A percentile compares a stretch with the other conserved stretches of the same genome.
These are phyloP conservation scores for Lentinula edodes DNA, from an alignment of 768 basidiomycete genomes.

Conservation along the genomic window DNA sequence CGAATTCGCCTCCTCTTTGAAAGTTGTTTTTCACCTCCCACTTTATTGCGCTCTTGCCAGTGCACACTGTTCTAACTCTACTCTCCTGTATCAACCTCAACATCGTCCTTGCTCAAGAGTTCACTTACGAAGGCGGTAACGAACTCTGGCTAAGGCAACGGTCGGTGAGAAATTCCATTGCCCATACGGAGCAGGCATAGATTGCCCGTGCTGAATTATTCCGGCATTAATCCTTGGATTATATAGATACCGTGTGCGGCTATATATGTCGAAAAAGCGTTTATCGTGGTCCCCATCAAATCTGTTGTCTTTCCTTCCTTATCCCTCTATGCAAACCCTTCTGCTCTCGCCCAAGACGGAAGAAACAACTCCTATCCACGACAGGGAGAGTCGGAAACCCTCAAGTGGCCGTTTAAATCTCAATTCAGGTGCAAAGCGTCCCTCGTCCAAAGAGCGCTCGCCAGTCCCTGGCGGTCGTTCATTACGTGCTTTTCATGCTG, in stretches of 20 bases:
- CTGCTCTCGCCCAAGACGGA: slow-evolving; percentile 1
- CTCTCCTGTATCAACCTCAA: background rate
- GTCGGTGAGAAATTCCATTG: background rate
- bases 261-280: background rate
- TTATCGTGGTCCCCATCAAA: background rate
- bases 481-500: slow-evolving; percentile 15
- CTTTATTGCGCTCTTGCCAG: background rate
- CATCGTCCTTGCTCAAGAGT: background rate
- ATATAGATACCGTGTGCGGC: background rate
- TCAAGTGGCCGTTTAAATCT: background rate
- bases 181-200: background rate
- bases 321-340: slow-evolving; percentile 1
- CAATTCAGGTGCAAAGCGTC: background rate
- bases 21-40: background rate
- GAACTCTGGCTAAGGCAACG: background rate
- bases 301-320: background rate
- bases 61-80: background rate
- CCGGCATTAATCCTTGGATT: background rate
- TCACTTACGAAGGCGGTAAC: background rate
- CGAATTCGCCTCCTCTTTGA: background rate
- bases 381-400: background rate
- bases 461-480: background rate
- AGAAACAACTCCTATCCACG: background rate
- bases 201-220: background rate
- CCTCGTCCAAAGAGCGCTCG: background rate